phyloP scores from a whole-genome alignment of 495 filamentous ascomycete genomes.

The Lophiotrema nucula region DNA sequence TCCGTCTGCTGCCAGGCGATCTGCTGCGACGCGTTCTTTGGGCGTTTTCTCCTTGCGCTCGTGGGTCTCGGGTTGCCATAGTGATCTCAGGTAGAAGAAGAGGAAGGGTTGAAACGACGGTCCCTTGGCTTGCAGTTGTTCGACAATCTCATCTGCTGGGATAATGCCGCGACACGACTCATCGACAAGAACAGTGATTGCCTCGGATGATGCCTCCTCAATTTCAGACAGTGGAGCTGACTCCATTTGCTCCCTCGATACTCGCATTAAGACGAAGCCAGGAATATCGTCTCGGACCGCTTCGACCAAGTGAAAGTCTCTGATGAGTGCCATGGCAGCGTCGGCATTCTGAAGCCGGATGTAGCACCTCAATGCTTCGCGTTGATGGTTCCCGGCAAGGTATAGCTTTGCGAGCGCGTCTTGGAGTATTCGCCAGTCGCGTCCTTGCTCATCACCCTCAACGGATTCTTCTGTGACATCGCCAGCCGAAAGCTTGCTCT shows the following conservation, averaged over 20 bases:
- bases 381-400: conserved; percentile 71
- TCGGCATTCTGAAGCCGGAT: conserved; percentile 90
- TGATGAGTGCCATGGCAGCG: conserved; percentile 78
- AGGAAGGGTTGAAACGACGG: conserved; percentile 60
- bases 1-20: conserved; percentile 53
- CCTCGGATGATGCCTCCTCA: conserved; percentile 72
- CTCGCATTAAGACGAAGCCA: conserved; percentile 80
- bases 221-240: conserved; percentile 68
- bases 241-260: conserved; percentile 68
- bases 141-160: conserved; percentile 70
- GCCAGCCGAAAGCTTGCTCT: conserved; percentile 67
- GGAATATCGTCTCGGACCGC: conserved; percentile 85
- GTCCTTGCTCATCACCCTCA: conserved; percentile 60
- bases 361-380: conserved; percentile 83
- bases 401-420: conserved; percentile 81
- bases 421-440: conserved; percentile 82
- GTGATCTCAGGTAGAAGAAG: conserved; percentile 83
- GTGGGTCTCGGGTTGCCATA: conserved; percentile 72
- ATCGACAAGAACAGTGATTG: conserved; percentile 80
- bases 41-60: conserved; percentile 42
- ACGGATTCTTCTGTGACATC: conserved; percentile 68
- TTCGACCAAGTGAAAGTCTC: conserved; percentile 78
- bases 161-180: conserved; percentile 89
- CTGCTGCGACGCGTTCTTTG: conserved; percentile 36
- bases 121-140: conserved; percentile 58